Percentiles rank a stretch among this genome's conserved stretches.
Conservation (phyloP, 2,329 filamentous ascomycete genomes). For the Neoscytalidium dimidiatum region DNA sequence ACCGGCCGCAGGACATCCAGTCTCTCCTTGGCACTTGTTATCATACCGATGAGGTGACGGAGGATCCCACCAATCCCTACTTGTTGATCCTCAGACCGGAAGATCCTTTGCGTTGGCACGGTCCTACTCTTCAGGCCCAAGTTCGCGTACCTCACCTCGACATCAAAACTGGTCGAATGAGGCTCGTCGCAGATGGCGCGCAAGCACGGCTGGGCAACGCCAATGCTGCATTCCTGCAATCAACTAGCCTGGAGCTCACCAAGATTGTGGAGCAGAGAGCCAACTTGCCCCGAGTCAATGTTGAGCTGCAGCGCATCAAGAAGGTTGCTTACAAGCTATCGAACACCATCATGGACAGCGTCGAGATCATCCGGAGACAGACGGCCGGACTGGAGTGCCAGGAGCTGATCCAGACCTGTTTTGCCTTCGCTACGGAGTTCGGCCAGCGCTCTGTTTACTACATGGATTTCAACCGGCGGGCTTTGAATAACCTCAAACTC, state of each 20-base stretch:
- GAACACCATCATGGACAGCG: slow-evolving; percentile 98
- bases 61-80: slow-evolving; percentile 80
- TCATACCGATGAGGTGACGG: slow-evolving; percentile 66
- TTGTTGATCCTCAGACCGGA: slow-evolving; percentile 84
- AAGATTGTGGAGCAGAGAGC: slow-evolving; percentile 90
- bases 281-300: slow-evolving; percentile 89
- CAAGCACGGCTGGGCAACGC: slow-evolving; percentile 76
- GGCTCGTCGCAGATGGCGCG: slow-evolving; percentile 86
- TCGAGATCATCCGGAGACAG: slow-evolving; percentile 87
- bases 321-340: slow-evolving; percentile 95
- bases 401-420: slow-evolving; percentile 95
- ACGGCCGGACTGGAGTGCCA: slow-evolving; percentile 83
- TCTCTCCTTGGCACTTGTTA: slow-evolving; percentile 81
- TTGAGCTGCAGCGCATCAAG: slow-evolving; percentile 88
- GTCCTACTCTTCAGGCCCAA: slow-evolving; percentile 69
- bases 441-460: slow-evolving; percentile 91
- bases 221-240: slow-evolving; percentile 73
- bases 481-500: slow-evolving; percentile 96
- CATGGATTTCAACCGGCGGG: slow-evolving; percentile 91
- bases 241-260: slow-evolving; percentile 82
- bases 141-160: slow-evolving; percentile 80
- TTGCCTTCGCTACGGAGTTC: slow-evolving; percentile 98
- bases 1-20: slow-evolving; percentile 78
- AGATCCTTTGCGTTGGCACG: slow-evolving; percentile 76
- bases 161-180: slow-evolving; percentile 80